Evolutionary conservation across 345 rosid species (phyloP).

Genomic region (Brassica incana): DNA sequence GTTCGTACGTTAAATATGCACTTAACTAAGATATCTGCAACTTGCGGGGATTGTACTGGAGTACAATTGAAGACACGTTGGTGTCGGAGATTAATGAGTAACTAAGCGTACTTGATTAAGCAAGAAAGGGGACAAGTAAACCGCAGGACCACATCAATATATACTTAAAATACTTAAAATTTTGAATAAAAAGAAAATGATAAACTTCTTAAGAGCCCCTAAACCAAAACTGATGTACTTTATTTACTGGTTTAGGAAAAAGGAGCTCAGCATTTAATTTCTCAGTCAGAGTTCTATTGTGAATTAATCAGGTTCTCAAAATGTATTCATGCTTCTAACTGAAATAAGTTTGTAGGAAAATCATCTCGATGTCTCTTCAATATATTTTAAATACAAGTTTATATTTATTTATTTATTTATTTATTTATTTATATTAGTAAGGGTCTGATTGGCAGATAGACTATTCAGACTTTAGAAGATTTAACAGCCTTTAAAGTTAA

Average conservation of each 20-base stretch:
- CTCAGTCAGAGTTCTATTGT: neutral
- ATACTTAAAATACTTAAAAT: neutral
- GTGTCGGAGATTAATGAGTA: conserved; percentile 19
- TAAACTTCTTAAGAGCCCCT: neutral
- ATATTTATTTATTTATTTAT: no score
- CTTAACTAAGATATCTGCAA: conserved; percentile 31
- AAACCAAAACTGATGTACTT: neutral
- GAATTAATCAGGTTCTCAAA: neutral
- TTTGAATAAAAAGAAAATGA: neutral
- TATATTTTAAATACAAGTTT: no score
- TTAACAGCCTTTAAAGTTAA: no score
- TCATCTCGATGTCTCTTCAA: neutral
- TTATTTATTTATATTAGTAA: no score
- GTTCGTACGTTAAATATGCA: conserved; percentile 38
- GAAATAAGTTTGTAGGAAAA: neutral
- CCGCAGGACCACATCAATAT: conserved; percentile 33
- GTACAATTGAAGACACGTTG: conserved; percentile 15
- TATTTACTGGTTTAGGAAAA: neutral
- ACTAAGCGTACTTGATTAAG: conserved; percentile 38
- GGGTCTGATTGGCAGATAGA: no score
- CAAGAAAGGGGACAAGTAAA: conserved; percentile 30
- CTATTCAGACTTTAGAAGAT: no score
- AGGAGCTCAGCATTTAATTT: neutral
- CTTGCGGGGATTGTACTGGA: conserved; percentile 24
- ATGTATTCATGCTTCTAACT: neutral